Evolutionary conservation across 148 eudicot species (phyloP).

Genomic region (Fagopyrum homotropicum): DNA sequence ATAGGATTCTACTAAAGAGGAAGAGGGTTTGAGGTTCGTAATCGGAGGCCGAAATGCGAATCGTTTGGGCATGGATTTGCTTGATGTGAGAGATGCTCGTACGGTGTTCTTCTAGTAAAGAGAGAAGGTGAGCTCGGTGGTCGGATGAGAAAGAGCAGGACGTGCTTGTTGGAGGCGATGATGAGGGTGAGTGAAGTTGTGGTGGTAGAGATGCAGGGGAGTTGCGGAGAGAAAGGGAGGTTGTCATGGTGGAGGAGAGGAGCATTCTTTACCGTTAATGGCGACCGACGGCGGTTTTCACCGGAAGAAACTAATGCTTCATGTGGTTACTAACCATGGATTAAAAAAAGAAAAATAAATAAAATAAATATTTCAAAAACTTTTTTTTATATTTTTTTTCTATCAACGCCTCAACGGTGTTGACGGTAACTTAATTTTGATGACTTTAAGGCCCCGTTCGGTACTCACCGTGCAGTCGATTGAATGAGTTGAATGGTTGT

Average conservation of each 20-base stretch:
- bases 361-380: too few relatives aligned
- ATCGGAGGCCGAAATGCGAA: conserved; percentile 36
- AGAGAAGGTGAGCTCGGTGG: conserved; percentile 34
- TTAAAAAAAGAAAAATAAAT: too few relatives aligned
- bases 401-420: too few relatives aligned
- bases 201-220: conserved; percentile 2
- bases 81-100: conserved; percentile 46
- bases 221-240: neutral
- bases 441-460: too few relatives aligned
- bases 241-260: conserved; percentile 1
- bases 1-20: conserved; percentile 41
- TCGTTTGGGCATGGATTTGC: conserved; percentile 62
- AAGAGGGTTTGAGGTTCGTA: conserved; percentile 22
- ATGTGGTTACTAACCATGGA: neutral
- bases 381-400: too few relatives aligned
- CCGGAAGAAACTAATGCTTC: neutral
- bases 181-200: neutral
- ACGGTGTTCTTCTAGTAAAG: conserved; percentile 32
- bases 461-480: too few relatives aligned
- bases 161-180: conserved; percentile 14
- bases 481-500: too few relatives aligned
- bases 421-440: too few relatives aligned
- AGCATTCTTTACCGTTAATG: neutral
- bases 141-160: neutral
- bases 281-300: neutral